phyloP scores from a whole-genome alignment of 78 protist species.

The Guillardia theta region DNA sequence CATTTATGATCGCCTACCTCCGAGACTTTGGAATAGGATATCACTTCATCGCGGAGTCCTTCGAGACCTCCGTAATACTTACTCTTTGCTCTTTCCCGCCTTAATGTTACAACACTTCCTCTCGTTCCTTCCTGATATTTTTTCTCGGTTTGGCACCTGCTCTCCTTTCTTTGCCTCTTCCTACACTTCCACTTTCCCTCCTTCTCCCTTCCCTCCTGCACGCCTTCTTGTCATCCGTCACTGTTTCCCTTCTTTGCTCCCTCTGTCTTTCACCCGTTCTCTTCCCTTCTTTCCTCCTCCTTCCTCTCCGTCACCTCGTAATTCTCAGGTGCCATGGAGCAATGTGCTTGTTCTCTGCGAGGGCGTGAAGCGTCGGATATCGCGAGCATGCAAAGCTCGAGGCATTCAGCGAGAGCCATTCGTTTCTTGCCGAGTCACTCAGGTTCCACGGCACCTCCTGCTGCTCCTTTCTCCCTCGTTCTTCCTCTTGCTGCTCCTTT shows the following conservation, averaged over 20 bases:
- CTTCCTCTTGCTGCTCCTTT: no score
- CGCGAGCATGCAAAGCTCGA: neutral
- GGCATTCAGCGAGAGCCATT: constrained; percentile 27
- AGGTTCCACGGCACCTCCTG: no score
- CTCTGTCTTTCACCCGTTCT: neutral
- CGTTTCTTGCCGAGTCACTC: constrained; percentile 50
- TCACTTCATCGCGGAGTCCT: constrained; percentile 45
- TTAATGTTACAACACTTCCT: neutral
- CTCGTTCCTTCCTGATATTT: neutral
- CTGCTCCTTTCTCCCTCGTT: no score
- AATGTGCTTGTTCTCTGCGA: constrained; percentile 34
- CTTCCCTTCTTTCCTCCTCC: neutral
- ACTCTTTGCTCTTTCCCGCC: neutral
- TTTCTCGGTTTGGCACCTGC: neutral
- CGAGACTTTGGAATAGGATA: constrained; percentile 42
- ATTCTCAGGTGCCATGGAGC: neutral
- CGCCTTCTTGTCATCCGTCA: neutral
- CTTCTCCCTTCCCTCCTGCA: neutral
- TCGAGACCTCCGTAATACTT: constrained; percentile 43
- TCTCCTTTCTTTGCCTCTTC: neutral
- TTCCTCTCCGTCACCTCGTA: neutral
- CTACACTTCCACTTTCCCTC: neutral
- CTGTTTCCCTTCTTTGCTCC: neutral
- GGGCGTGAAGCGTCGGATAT: neutral
- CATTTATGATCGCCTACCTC: constrained; percentile 53